Base-by-base conservation (phyloP, 116 monocot genomes). In the Cymodocea nodosa region DNA sequence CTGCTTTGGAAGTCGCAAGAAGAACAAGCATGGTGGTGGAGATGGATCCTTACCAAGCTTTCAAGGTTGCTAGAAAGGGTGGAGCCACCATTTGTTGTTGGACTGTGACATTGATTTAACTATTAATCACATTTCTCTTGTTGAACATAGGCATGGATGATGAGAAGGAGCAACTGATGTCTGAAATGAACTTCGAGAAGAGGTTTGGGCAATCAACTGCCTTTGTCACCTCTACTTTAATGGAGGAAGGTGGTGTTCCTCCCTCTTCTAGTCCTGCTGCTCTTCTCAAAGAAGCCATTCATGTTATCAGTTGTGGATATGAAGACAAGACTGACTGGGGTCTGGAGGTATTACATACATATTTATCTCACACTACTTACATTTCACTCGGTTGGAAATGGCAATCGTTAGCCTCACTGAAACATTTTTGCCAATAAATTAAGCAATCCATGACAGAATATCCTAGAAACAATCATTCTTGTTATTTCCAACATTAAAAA, bases 241-340 rank as follows among this genome's bases (percentile, higher is more conserved):
- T 97, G 88, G 94, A 94, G 77, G 74, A 94, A 24, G 91, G 97
- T 6, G 91, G 97, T 34, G 91, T 90, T 48, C 90, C 91, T n/a
- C 90, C 90, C 4, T 97, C 88, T 0, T 90, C 97, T 2, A 88
- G 88, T 71, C 85, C 97, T 8, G 97, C 78, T 35, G 79, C 97
- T 12, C 80, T 97, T 22, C 90, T 97, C 59, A 87, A 85, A 70
- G 97, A 97, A 72, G 97, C 97, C 69, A 90, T 97, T 63, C 91
- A 97, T 67, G 97, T 97, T 74, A 90, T 97, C 70, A 97, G 97
- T 69, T 97, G 97, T 24, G 97, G 88, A 34, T 97, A 97, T 13
- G 97, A 97, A 59, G 97, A 97, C 68, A 91, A 91, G 74, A 97
- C 84, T 18, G 97, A 97, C 17, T 97, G 97, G 97, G 97, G 97